A percentile compares a stretch with the other conserved stretches of the same genome.
Evolutionary conservation across 1,139 yeast species (phyloP).

Genomic region (Suhomyces anneliseae): DNA sequence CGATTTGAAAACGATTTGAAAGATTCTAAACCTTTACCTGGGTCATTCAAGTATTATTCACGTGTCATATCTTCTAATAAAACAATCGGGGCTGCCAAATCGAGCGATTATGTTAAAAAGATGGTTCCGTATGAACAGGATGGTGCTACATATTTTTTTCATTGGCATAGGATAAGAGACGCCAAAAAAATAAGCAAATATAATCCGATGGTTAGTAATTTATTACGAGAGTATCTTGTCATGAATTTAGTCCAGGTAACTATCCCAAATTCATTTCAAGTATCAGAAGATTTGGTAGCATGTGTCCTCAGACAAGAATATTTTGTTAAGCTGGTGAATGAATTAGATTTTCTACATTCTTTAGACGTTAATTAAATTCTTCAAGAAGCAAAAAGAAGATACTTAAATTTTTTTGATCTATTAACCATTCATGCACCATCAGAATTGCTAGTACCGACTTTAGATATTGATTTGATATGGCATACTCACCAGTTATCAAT

Average conservation of each 20-base stretch:
- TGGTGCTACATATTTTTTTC: not conserved
- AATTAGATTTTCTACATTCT: slow-evolving; percentile 30
- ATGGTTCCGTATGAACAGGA: too few relatives aligned
- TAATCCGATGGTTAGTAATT: not conserved
- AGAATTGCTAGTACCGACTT: slow-evolving; percentile 32
- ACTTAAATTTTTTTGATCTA: slow-evolving; percentile 26
- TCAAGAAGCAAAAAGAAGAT: slow-evolving; percentile 23
- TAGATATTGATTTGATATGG: slow-evolving; percentile 43
- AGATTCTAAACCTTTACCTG: slow-evolving; percentile 13
- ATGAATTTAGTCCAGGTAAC: slow-evolving; percentile 24
- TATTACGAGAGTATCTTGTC: slow-evolving; percentile 18
- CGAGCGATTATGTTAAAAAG: slow-evolving; percentile 6
- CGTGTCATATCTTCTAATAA: slow-evolving; percentile 7
- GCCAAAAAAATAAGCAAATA: not conserved
- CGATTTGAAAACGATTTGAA: slow-evolving; percentile 23
- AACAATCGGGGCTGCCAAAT: slow-evolving; percentile 4
- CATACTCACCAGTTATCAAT: slow-evolving; percentile 39
- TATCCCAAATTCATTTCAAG: slow-evolving; percentile 14
- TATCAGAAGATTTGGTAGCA: slow-evolving; percentile 33
- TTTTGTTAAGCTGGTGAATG: slow-evolving; percentile 32
- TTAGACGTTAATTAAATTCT: slow-evolving; percentile 21
- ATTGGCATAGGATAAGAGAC: not conserved
- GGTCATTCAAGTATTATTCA: slow-evolving; percentile 14
- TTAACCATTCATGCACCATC: slow-evolving; percentile 13
- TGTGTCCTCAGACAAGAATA: slow-evolving; percentile 34